Evolutionary conservation across 345 rosid genomes (phyloP), one percentile per base, ranked within the genome.

Genomic region (Citrus hindsii): DNA sequence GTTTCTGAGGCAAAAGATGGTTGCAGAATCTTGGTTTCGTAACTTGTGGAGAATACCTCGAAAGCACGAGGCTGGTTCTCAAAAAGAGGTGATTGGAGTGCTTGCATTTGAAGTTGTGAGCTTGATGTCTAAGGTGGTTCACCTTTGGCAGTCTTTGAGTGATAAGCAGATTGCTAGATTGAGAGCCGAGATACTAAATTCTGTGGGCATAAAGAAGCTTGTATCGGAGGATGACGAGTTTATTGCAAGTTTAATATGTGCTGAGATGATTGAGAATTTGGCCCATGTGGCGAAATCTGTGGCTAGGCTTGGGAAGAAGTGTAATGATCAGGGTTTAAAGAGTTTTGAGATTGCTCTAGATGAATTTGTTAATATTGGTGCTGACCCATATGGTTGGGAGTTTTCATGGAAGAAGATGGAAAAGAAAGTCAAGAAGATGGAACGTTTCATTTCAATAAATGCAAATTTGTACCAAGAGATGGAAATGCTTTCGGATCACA

Each of bases 11-110:
- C 76, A 74, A 87, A 76, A 40, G 84, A 94, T 91, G 97, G 97
- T 91, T 64, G 92, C 88, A 0, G 99, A 91, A 76, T 89, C 93
- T 55, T 96, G 99, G 99, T 91, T 96, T 83, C 99, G 93, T 73
- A 83, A 82, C 80, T 79, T 94, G 60, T 94, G 91, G 98, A 92
- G 82, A 79, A 81, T 84, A 18, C 85, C 95, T 7, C 86, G 88
- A 83, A 96, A 84, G 84, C 89, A 77, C 70, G 87, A 90, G 5
- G 84, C 87, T 2, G 85, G 84, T 74, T 79, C 87, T 33, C 91
- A 87, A 80, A 94, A 94, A 79, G 88, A 55, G 33, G 82, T 86
- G 55, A 85, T 97, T 21, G 98, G 93, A 19, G 97, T 97, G 60
- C 79, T 94, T 80, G 97, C 98, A 1, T 93, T 93, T 62, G 98